Conservation (phyloP, 139 green algal genomes). For the Spirogloea muscicola region DNA sequence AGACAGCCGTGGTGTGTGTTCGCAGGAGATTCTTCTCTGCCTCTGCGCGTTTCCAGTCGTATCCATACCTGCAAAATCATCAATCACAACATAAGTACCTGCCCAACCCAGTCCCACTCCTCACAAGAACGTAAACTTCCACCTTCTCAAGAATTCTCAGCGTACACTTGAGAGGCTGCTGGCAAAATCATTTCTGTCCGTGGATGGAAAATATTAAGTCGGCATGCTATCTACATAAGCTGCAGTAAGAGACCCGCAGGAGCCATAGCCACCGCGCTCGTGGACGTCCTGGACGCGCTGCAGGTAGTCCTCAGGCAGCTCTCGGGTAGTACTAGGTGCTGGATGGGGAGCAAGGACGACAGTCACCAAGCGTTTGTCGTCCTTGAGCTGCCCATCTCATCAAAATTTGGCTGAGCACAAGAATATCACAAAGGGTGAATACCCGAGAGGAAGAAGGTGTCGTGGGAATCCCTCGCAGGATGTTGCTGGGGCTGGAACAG, state of each 20-base stretch:
- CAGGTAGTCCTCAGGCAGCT: slow-evolving; percentile 80
- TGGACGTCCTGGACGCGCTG: slow-evolving; percentile 75
- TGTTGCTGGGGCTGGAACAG: slow-evolving; percentile 99
- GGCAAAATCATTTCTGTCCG: no score
- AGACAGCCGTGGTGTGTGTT: slow-evolving; percentile 98
- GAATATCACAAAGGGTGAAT: background rate
- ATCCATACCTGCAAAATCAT: slow-evolving; percentile 82
- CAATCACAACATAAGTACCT: no score
- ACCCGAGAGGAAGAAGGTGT: slow-evolving; percentile 91
- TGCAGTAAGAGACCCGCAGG: slow-evolving; percentile 62
- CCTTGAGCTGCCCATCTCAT: no score
- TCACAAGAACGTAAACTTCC: no score
- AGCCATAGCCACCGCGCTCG: slow-evolving; percentile 81
- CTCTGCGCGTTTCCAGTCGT: slow-evolving; percentile 84
- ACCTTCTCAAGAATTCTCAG: no score
- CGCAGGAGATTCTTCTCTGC: slow-evolving; percentile 97
- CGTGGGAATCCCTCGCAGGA: slow-evolving; percentile 88
- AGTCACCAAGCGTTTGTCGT: no score
- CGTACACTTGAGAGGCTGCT: no score
- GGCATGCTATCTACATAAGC: no score
- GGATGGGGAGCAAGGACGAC: no score
- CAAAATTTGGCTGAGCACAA: background rate
- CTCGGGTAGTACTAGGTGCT: slow-evolving; percentile 19
- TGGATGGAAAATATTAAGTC: no score
- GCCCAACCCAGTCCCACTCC: no score